Base-by-base conservation (phyloP, 225 moss, liverwort and hornwort species). In the Climacium dendroides region DNA sequence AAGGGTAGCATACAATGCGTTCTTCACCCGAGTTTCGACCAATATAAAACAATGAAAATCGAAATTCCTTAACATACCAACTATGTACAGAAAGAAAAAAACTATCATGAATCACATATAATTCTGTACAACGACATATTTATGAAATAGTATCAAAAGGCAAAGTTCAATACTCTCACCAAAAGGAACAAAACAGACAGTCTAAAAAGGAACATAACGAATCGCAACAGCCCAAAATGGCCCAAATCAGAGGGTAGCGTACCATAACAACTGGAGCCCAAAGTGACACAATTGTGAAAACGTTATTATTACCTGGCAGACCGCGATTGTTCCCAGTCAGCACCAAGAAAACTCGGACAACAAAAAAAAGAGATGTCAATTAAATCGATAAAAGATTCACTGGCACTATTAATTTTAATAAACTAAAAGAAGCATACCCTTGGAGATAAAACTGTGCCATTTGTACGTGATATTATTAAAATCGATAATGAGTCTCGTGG, bases 211-310 rank as follows among this genome's bases (percentile, higher is more conserved):
- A 83, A 35, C 57, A 75, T 35, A 30, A 76, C 15, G 32, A 69
- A 82, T 63, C 45, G 43, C 72, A 70, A 19, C 39, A 80, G 26
- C 24, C 65, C 37, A 24, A n/a, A 85, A 87, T 48, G 54, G 82
- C 39, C 69, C 34, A 87, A 79, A 76, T 80, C 48, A 80, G 60
- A 91, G 66, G 25, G 70, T 83, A 74, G 47, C 75, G 72, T 96
- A 98, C 97, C 96, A 98, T 88, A 71, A 91, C 54, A 87, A 98
- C 95, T 87, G 98, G 96, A 65, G 96, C 98, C 98, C 98, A 98
- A 65, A 98, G 48, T 78, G 96, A 83, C 50, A 89, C 92, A 25
- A 98, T 74, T 41, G 98, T 96, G 67, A 96, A 87, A 50, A 95
- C 82, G 73, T 98, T 96, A 50, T 96, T 85, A 80, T 96, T 92